Evolutionary conservation across 306 rosid species (phyloP), one percentile per base, ranked within the genome.

Genomic region (Pyrus pyrifolia): DNA sequence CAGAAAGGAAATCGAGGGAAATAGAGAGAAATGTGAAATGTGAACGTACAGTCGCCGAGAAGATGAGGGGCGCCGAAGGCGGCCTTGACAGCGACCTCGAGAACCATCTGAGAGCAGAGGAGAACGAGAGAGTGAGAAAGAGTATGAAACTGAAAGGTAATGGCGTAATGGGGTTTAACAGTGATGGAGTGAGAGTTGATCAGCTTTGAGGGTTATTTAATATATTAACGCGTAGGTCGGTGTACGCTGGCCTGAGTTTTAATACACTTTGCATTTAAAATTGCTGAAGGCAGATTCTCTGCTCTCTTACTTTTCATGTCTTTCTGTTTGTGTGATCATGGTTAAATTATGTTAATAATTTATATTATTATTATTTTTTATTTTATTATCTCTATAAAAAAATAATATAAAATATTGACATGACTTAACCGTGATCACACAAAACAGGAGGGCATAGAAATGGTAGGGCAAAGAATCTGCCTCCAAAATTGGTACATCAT

Each of bases 21-120:
- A 67, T 29, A 8, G 61, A 30, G 18, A 21, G 21, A 22, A 68
- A 42, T 40, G 74, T 35, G 60, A 73, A 13, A 42, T 40, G 74
- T 35, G 60, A 73, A 13, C 72, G 18, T 83, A 94, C 98, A 95
- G 83, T 95, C 98, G 72, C 98, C 97, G 46, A 85, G 89, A 51
- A 79, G 3, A 3, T 82, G 49, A 0, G 96, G 97, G 12, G 88
- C 86, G 30, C 95, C 97, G 0, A 0, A 31, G 3, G 97, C 96
- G 4, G 93, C 97, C 81, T 92, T 95, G 51, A 81, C 93, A 27
- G 85, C 87, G 53, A 87, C 76, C 70, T 95, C 96, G 3, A 86
- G 71, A 76, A 82, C 89, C 97, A 95, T 89, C 68, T 38, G 42
- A 64, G 58, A 12, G 52, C 30, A 42, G 35, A 60, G 22, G 22